Evolutionary conservation across 2,329 filamentous ascomycete genomes (phyloP), one percentile per base, ranked within the genome.

Genomic region (Penicillium brasilianum): DNA sequence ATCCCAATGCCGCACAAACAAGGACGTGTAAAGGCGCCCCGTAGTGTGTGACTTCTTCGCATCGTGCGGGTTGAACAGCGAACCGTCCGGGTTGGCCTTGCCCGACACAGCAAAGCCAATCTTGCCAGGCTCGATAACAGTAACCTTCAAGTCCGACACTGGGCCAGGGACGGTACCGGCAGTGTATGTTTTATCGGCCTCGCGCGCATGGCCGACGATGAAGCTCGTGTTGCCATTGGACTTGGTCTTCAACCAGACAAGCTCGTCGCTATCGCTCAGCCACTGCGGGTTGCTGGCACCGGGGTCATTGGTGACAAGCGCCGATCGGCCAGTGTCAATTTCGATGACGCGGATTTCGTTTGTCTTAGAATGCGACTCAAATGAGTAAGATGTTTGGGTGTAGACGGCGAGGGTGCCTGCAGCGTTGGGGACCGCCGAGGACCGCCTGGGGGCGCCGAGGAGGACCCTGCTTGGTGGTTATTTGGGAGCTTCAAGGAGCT

Each of bases 1-100:
- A 65, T 85, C 83, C 83, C 83, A 85, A 64, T 84, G 82, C 37
- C 83, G 76, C 13, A 85, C 83, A 66, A 81, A 84, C 18, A 84
- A 74, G 9, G 77, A 81, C 20, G 81, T 81, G 66, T 84, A 85
- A 4, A 85, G 66, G 51, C 72, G 78, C 2, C 81, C 83, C 2
- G 79, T 81, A 16, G 77, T 81, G 22, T 73, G 63, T 1, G 81
- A 76, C 63, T 82, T 81, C 41, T 78, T 77, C 5, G 77, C 79
- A 61, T 82, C 80, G 53, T 84, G 79, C 4, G 82, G 77, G 46
- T 85, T 84, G 66, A 78, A 81, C 16, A 84, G 72, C 46, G 78
- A 78, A 16, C 81, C 81, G 66, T 83, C 79, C 5, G 75, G 71
- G 57, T 80, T 80, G 10, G 80, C 78, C 68, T 81, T 80, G 11